Conservation (phyloP, 805 yeast species). For the Suhomyces vadensis region DNA sequence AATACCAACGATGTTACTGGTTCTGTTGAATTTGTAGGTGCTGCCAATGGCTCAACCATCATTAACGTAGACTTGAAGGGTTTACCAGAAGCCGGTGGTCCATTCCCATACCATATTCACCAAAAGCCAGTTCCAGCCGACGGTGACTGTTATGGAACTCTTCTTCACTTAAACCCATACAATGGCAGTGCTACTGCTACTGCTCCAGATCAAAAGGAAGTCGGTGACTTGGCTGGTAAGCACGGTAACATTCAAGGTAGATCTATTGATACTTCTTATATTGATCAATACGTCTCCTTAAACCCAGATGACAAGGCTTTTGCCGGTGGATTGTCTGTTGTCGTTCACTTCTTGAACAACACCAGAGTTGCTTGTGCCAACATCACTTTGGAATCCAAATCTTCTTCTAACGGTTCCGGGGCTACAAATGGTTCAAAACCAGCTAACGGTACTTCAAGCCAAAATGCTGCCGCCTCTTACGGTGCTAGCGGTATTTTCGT, state of each 20-base stretch:
- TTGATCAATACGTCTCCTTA: conserved; percentile 27
- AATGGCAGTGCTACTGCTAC: conserved; percentile 30
- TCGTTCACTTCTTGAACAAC: conserved; percentile 34
- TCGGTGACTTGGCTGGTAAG: conserved; percentile 43
- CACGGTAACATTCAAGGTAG: conserved; percentile 37
- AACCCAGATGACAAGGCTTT: conserved; percentile 20
- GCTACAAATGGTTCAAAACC: conserved; percentile 3
- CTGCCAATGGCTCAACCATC: conserved; percentile 33
- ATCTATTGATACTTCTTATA: conserved; percentile 22
- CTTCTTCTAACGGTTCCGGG: conserved; percentile 8
- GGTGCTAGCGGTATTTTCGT: conserved; percentile 9
- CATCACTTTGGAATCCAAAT: conserved; percentile 21
- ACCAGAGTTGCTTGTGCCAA: conserved; percentile 43
- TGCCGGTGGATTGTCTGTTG: conserved; percentile 37
- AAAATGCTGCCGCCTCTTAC: conserved; percentile 7
- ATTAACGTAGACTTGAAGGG: conserved; percentile 33
- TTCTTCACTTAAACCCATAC: conserved; percentile 40
- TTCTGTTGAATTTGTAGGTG: conserved; percentile 28
- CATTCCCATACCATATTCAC: conserved; percentile 44
- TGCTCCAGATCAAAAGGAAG: conserved; percentile 26
- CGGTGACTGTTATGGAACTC: conserved; percentile 36
- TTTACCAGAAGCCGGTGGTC: conserved; percentile 39
- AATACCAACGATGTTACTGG: conserved; percentile 27
- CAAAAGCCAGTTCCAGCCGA: conserved; percentile 36
- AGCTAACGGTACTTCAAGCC: conserved; percentile 8